Base-by-base conservation (phyloP, 352 stramenopile species). In the Pythium periplocum region DNA sequence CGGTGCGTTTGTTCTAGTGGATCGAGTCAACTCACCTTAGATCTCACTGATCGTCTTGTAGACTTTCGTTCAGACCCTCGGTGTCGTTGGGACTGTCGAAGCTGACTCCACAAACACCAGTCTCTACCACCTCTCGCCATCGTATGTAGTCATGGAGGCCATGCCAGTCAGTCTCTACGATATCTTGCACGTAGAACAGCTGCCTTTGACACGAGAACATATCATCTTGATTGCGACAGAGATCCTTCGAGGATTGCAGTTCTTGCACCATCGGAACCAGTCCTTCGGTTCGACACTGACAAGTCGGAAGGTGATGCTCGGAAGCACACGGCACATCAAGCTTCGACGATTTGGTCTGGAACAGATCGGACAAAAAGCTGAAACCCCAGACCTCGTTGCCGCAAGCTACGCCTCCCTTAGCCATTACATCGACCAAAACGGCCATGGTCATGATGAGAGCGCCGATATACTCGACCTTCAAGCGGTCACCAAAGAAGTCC, bases 301-400 rank as follows among this genome's bases (percentile, higher is more conserved):
- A n/a, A 92, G 81, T 62, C 68, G 69, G 11, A 85, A 84, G 49
- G 77, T 90, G 10, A 77, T 89, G 65, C 42, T 92, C 26, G 54
- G 68, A 8, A 57, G 71, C 33, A 36, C 32, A 5, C 57, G 58
- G 2, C 42, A 59, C 3, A 51, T 88, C 43, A 88, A 86, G 44
- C 34, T 90, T 3, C 64, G 78, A 17, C 73, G 70, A 34, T 86
- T 85, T 64, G 68, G 74, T 12, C 40, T 66, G 3, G 73, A 89
- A 52, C 48, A 73, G 39, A 43, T 74, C 26, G 61, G 53, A 4
- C 47, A 55, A 6, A 65, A 69, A 39, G 61, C 58, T 55, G 59
- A 52, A 6, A n/a, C 36, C 11, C 17, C 17, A 26, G 0, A 46
- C 6, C 4, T 30, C 41, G 34, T 66, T 51, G 12, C 56, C 58